Evolutionary conservation across 441 rosid species (phyloP).

Genomic region (Oxalis stricta): DNA sequence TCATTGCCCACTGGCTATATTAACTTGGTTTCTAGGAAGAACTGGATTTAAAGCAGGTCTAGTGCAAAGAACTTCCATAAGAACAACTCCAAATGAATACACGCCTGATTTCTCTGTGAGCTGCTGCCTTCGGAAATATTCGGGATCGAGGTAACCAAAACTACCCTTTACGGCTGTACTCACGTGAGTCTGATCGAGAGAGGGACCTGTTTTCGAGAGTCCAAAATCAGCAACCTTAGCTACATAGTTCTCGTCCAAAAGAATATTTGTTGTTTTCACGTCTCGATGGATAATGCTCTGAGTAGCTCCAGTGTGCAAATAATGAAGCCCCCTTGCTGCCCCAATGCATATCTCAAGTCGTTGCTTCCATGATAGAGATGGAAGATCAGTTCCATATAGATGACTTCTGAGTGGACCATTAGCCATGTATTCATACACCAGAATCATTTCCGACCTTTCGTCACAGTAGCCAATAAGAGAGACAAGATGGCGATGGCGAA

Average conservation of each 20-base stretch:
- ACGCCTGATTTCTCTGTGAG: constrained; percentile 92
- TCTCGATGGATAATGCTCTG: constrained; percentile 96
- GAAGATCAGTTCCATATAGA: constrained; percentile 76
- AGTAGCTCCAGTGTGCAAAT: constrained; percentile 90
- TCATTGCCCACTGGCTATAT: constrained; percentile 97
- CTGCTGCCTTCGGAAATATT: constrained; percentile 92
- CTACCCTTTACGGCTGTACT: constrained; percentile 99
- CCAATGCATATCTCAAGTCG: constrained; percentile 94
- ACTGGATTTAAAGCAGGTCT: constrained; percentile 93
- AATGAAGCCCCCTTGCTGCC: constrained; percentile 87
- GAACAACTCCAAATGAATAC: constrained; percentile 90
- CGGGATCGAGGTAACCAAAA: constrained; percentile 94
- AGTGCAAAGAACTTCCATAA: constrained; percentile 90
- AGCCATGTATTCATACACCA: constrained; percentile 94
- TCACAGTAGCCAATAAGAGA: constrained; percentile 96
- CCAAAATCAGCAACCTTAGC: constrained; percentile 98
- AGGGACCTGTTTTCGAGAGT: constrained; percentile 89
- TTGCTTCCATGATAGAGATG: constrained; percentile 81
- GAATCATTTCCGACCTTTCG: constrained; percentile 87
- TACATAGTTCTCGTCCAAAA: constrained; percentile 76
- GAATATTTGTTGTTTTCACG: constrained; percentile 92
- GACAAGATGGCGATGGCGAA: constrained; percentile 90
- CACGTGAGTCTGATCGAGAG: constrained; percentile 90
- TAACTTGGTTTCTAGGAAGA: constrained; percentile 88
- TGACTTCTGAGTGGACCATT: constrained; percentile 94